A percentile compares a stretch with the other conserved stretches of the same genome.
phyloP scores from a whole-genome alignment of 768 basidiomycete genomes.

The Paxillus rubicundulus region DNA sequence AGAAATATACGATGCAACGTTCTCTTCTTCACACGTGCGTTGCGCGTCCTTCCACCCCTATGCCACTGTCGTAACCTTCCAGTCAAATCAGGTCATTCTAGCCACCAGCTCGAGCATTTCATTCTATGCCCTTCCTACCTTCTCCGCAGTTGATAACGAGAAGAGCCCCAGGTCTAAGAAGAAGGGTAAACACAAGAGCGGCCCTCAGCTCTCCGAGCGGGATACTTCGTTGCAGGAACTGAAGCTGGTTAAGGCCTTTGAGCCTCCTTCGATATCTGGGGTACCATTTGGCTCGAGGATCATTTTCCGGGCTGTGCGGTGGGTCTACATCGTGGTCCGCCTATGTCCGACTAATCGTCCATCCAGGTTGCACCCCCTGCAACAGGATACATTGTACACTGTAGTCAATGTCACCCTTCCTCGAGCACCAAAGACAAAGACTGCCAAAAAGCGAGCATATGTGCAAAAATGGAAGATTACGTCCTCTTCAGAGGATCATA shows the following conservation, averaged over 20 bases:
- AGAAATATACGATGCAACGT: slow-evolving; percentile 86
- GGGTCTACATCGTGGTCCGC: slow-evolving; percentile 7
- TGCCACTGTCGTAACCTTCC: background rate
- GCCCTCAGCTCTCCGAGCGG: slow-evolving; percentile 33
- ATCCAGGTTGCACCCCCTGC: slow-evolving; percentile 55
- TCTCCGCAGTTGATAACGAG: slow-evolving; percentile 6
- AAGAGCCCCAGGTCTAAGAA: slow-evolving; percentile 28
- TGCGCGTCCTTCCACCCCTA: background rate
- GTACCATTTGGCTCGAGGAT: slow-evolving; percentile 39
- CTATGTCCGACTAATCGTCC: slow-evolving; percentile 8
- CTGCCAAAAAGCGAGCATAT: slow-evolving; percentile 56
- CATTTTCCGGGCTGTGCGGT: slow-evolving; percentile 68
- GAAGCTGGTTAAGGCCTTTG: slow-evolving; percentile 48
- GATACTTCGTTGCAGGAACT: slow-evolving; percentile 24
- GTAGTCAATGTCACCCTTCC: slow-evolving; percentile 66
- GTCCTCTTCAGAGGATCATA: slow-evolving; percentile 56
- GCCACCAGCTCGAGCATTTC: slow-evolving; percentile 62
- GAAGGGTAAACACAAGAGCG: slow-evolving; percentile 32
- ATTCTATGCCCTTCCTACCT: slow-evolving; percentile 55
- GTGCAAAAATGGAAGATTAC: slow-evolving; percentile 71
- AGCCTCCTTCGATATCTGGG: slow-evolving; percentile 50
- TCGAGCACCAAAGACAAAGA: slow-evolving; percentile 54
- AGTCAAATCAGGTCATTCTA: slow-evolving; percentile 52
- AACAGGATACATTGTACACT: slow-evolving; percentile 58
- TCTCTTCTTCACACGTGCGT: slow-evolving; percentile 64